phyloP scores from a whole-genome alignment of 2,329 filamentous ascomycete species.

The Calonectria fujianensis region DNA sequence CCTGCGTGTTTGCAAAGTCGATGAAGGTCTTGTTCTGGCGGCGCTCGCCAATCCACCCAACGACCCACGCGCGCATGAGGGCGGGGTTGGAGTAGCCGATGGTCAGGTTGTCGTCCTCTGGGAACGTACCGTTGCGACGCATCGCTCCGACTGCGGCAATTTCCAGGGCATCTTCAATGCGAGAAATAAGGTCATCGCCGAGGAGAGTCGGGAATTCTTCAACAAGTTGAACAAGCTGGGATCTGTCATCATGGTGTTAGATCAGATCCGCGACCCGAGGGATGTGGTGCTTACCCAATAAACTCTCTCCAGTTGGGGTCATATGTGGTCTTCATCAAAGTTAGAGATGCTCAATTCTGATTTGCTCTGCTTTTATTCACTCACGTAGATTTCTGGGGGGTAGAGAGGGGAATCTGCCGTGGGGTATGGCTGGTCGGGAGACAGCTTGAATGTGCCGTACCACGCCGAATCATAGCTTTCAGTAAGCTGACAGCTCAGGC shows the following conservation, averaged over 20 bases:
- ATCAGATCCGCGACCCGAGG: too few relatives aligned
- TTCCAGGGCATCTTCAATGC: conserved; percentile 61
- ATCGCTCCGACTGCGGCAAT: conserved; percentile 62
- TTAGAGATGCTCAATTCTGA: background rate
- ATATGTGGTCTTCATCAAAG: conserved; percentile 27
- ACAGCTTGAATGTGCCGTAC: conserved; percentile 64
- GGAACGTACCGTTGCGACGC: conserved; percentile 63
- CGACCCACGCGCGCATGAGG: conserved; percentile 63
- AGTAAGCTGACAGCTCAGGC: conserved; percentile 60
- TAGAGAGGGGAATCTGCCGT: conserved; percentile 58
- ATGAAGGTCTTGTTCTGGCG: conserved; percentile 60
- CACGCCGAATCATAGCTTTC: conserved; percentile 62
- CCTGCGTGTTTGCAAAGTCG: conserved; percentile 61
- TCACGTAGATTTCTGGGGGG: conserved; percentile 44
- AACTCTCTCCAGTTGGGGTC: conserved; percentile 63
- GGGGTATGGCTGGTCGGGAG: conserved; percentile 63
- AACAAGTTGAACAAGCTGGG: conserved; percentile 60
- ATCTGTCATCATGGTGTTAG: conserved; percentile 39
- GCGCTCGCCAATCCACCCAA: conserved; percentile 64
- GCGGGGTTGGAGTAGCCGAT: conserved; percentile 64
- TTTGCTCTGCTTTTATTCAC: background rate
- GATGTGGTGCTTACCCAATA: conserved; percentile 52
- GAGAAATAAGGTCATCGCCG: conserved; percentile 55
- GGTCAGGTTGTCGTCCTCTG: conserved; percentile 61
- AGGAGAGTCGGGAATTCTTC: conserved; percentile 60